Evolutionary conservation across 2,329 filamentous ascomycete genomes (phyloP), one percentile per base, ranked within the genome.

Genomic region (Tolypocladium capitatum): DNA sequence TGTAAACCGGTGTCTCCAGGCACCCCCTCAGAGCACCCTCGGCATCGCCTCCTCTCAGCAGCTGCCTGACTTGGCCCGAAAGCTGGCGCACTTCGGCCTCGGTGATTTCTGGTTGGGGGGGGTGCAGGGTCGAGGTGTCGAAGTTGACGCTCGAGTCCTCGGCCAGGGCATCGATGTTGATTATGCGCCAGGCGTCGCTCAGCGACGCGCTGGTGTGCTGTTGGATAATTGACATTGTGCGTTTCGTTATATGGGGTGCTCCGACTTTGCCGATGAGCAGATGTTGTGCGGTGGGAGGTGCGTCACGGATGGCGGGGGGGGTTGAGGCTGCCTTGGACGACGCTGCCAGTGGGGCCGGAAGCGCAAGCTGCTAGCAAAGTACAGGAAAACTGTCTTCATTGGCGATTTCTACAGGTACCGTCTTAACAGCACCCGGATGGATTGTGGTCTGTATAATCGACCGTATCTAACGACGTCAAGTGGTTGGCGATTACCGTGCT

Each of bases 111-210:
- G 84, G 75, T 51, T 81, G 81, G 40, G 84, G 77, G 33, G 90
- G 87, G 55, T 85, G 82, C 58, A 97, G 80, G 18, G 88, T 87
- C 50, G 83, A 78, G 53, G 86, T 81, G 68, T 94, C 86, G 71
- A 97, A 97, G 78, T 96, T 97, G 68, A 80, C 72, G 55, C 86
- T 80, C 58, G 88, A 92, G 68, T 97, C 90, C 50, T 90, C 87
- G 66, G 92, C 86, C 59, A 94, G 78, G 57, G 84, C 83, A 65
- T 96, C 90, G 66, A 96, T 84, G 76, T 96, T 88, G 75, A 96
- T 92, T 56, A 88, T 95, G 67, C 90, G 86, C 80, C 80, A 83
- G 61, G 77, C 75, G 56, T 83, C 80, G 66, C 70, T 70, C 48
- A 83, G 72, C 56, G 78, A 72, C 48, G 76, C 74, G 50, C 70